phyloP scores from a whole-genome alignment of 331 rosid genomes.

The Malus hybrid region DNA sequence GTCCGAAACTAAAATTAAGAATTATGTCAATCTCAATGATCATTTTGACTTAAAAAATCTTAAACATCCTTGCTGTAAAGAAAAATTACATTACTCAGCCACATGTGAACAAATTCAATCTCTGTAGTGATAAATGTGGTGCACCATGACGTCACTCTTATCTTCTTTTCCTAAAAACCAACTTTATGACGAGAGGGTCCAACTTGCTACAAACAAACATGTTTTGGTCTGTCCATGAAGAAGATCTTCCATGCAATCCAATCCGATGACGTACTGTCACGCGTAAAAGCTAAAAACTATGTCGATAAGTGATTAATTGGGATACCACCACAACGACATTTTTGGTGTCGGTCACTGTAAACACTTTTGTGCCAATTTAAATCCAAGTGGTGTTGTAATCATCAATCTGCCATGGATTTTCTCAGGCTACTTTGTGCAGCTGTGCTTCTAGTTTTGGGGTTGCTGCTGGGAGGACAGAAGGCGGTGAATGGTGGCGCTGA shows the following conservation, averaged over 20 bases:
- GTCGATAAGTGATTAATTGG: too few species aligned
- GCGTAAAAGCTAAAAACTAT: too few species aligned
- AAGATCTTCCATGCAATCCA: too few species aligned
- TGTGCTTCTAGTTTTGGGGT: slow-evolving; percentile 21
- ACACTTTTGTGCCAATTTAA: neutral
- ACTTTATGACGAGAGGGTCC: neutral
- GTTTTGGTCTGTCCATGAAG: too few species aligned
- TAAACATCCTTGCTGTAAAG: neutral
- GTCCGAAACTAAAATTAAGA: too few species aligned
- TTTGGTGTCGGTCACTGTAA: too few species aligned
- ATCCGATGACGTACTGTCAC: too few species aligned
- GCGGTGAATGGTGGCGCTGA: slow-evolving; percentile 10
- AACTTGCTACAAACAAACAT: neutral
- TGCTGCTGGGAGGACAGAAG: slow-evolving; percentile 10
- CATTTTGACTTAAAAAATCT: too few species aligned
- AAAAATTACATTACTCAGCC: neutral
- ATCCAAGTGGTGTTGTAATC: neutral
- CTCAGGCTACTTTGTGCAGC: slow-evolving; percentile 14
- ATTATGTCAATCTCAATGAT: too few species aligned
- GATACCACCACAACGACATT: too few species aligned
- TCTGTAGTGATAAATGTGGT: neutral
- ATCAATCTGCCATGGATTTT: slow-evolving; percentile 23
- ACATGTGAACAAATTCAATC: neutral
- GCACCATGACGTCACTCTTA: neutral
- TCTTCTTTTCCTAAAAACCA: neutral